Conservation (phyloP, 1,284 basidiomycete genomes). For the Fomitiporia mediterranea region DNA sequence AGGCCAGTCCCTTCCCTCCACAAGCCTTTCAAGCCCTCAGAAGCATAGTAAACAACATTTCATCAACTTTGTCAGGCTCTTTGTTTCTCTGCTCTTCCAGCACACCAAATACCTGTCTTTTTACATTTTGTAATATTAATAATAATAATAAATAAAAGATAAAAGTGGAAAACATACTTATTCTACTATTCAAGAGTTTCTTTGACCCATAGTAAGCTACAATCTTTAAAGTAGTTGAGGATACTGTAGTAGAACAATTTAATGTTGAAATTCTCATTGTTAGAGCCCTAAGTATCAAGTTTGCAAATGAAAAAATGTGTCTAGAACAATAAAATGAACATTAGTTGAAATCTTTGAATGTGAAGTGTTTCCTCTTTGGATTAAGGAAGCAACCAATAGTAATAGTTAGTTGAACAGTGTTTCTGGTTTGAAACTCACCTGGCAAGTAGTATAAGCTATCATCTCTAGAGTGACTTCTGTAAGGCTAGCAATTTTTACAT, state of each 20-base stretch:
- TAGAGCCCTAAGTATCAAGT: background rate
- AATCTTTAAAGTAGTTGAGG: background rate
- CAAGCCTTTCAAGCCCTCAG: background rate
- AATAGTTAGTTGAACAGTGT: too few relatives aligned
- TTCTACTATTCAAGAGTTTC: background rate
- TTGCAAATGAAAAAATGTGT: background rate
- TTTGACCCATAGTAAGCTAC: background rate
- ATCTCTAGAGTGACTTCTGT: background rate
- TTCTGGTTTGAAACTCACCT: too few relatives aligned
- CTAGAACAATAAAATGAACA: background rate
- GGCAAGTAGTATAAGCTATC: slow-evolving; percentile 1
- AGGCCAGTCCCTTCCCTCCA: background rate
- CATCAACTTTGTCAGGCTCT: background rate
- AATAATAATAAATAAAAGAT: background rate
- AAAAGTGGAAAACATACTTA: background rate
- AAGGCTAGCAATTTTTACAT: background rate
- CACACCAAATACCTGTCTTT: background rate
- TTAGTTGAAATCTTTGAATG: background rate
- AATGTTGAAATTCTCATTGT: background rate
- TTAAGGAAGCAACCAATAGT: too few relatives aligned
- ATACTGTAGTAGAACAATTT: background rate
- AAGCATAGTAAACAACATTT: background rate
- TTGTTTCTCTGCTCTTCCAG: background rate
- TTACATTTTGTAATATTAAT: background rate
- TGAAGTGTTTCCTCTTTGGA: too few relatives aligned